Base-by-base conservation (phyloP, 169 alveolate genomes). In the Eimeria sp. region DNA sequence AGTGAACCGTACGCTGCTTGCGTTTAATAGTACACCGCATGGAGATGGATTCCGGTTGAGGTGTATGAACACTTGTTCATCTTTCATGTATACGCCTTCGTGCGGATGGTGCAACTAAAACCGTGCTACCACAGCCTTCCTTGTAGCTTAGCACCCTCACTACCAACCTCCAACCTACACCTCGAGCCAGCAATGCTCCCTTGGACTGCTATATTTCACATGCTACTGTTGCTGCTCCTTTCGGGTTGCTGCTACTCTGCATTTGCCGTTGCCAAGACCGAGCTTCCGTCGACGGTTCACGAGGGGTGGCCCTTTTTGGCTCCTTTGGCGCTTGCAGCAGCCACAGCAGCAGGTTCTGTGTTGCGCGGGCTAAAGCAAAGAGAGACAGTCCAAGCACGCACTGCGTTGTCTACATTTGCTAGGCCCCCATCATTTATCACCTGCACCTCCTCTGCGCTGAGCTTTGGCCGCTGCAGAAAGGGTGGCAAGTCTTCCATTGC, bases 401-500 rank as follows among this genome's bases (percentile, higher is more conserved):
- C 90, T n/a, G 72, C 90, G 34, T 43, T 57, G 61, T 82, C 90
- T 13, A 34, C 49, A 49, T 82, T 30, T 13, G 90, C 73, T 25
- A 51, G 30, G 18, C 90, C 90, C 25, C 90, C 90, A 5, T 51
- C 73, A 27, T 82, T 82, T 4, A 82, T n/a, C n/a, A 67, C 45
- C 22, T 82, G 75, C 14, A 82, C 25, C 25, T 82, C 90, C 49
- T 82, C 90, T 14, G 90, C 40, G 72, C 75, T 82, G 45, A 82
- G 90, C 18, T 72, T 75, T 16, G 90, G 90, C 34, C 73, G 90
- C 47, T 27, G 49, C 73, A 82, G 73, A n/a, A 82, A 82, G 54
- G 72, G 49, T n/a, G 90, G 90, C 20, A 82, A 51, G 51, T 82
- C 90, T 43, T 82, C 73, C 7, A 82, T 49, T 5, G 57, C 72